Conservation (phyloP, 352 stramenopile species). For the Hyaloperonospora brassicae region DNA sequence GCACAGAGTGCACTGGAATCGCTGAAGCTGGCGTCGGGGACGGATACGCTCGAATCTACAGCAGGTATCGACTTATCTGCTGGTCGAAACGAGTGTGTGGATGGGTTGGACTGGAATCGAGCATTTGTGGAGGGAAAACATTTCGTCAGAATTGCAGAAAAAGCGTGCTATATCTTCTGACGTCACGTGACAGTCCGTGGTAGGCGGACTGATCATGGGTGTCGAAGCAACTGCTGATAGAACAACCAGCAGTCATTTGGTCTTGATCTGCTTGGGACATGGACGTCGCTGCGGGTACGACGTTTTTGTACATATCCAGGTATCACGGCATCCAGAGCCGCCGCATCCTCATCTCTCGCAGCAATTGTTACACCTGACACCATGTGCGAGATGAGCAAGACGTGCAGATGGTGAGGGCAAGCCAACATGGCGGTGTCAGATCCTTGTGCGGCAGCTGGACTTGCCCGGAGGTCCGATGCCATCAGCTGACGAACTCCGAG, state of each 20-base stretch:
- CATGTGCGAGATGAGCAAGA: slow-evolving; percentile 21
- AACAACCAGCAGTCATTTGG: slow-evolving; percentile 59
- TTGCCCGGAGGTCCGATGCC: slow-evolving; percentile 74
- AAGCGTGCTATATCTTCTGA: too few species aligned
- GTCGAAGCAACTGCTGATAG: slow-evolving; percentile 28
- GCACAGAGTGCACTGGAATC: too few species aligned
- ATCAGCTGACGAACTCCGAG: slow-evolving; percentile 38
- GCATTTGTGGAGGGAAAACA: too few species aligned
- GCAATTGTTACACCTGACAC: slow-evolving; percentile 2
- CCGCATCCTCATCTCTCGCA: slow-evolving; percentile 52
- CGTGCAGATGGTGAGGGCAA: slow-evolving; percentile 29
- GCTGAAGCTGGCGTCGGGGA: too few species aligned
- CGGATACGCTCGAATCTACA: too few species aligned
- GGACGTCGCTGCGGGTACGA: slow-evolving; percentile 76
- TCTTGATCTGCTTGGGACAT: slow-evolving; percentile 80
- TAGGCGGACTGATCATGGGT: too few species aligned
- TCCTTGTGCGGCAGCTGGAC: slow-evolving; percentile 60
- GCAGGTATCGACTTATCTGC: too few species aligned
- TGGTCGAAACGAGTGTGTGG: too few species aligned
- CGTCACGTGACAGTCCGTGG: too few species aligned
- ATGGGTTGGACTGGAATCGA: too few species aligned
- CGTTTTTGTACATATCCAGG: slow-evolving; percentile 87
- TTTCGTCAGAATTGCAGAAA: too few species aligned
- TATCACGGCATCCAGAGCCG: slow-evolving; percentile 62
- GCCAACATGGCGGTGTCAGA: slow-evolving; percentile 41